These are phyloP conservation scores for Euphrasia arctica DNA, from an alignment of 305 asterid genomes.

Conservation along the genomic window DNA sequence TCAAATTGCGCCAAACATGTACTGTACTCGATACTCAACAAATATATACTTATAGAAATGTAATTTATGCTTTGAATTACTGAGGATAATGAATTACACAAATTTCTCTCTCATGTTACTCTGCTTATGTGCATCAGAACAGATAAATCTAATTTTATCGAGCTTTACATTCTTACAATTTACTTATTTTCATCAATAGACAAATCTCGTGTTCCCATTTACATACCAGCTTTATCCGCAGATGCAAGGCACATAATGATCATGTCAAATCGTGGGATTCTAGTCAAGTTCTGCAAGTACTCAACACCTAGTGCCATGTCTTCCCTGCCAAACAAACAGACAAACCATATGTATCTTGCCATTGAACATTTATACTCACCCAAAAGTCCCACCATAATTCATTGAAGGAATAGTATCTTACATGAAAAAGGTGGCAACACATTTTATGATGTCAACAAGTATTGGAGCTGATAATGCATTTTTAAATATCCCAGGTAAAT, in stretches of 20 bases:
- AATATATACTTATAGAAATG: too few relatives aligned
- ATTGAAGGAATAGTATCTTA: constrained; percentile 38
- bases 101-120: too few relatives aligned
- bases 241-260: constrained; percentile 81
- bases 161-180: not conserved
- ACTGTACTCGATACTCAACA: not conserved
- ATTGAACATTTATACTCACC: constrained; percentile 12
- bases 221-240: constrained; percentile 75
- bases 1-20: not conserved
- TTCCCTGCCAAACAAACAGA: constrained; percentile 53
- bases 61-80: too few relatives aligned
- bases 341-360: constrained; percentile 23
- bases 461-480: constrained; percentile 69
- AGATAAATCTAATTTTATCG: constrained; percentile 4
- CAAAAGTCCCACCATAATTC: constrained; percentile 19
- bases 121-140: not conserved
- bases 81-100: too few relatives aligned
- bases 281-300: constrained; percentile 67
- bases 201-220: not conserved
- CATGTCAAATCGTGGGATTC: constrained; percentile 81
- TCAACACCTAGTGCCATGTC: constrained; percentile 67
- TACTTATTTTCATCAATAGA: not conserved
- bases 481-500: constrained; percentile 66
- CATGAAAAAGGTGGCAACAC: constrained; percentile 64
- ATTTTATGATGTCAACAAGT: constrained; percentile 62